Percentiles rank a stretch among this genome's conserved stretches.
Conservation (phyloP, 768 basidiomycete genomes). For the Tephrocybe sp. region DNA sequence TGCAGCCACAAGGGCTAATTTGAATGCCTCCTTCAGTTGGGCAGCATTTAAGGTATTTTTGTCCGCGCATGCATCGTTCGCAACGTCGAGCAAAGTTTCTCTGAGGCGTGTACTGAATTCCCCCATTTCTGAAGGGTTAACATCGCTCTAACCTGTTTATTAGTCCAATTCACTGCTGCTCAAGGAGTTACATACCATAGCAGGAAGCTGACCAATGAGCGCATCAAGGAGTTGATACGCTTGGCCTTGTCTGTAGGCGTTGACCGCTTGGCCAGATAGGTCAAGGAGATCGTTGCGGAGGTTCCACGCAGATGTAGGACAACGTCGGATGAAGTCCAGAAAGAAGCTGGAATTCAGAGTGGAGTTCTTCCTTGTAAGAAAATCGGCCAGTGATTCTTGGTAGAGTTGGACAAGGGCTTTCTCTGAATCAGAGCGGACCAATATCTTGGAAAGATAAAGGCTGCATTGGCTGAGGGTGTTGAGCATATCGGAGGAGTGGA, state of each 20-base stretch:
- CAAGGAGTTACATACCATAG: slow-evolving; percentile 37
- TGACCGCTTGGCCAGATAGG: slow-evolving; percentile 60
- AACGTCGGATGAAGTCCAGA: slow-evolving; percentile 71
- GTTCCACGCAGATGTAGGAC: slow-evolving; percentile 64
- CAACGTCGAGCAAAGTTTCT: slow-evolving; percentile 45
- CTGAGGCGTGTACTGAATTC: slow-evolving; percentile 54
- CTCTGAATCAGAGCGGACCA: slow-evolving; percentile 41
- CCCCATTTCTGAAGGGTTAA: slow-evolving; percentile 39
- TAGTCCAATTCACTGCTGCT: background rate
- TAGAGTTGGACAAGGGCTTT: slow-evolving; percentile 55
- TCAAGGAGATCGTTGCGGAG: slow-evolving; percentile 62
- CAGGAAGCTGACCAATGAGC: slow-evolving; percentile 56
- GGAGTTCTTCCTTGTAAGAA: slow-evolving; percentile 79
- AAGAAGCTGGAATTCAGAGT: slow-evolving; percentile 74
- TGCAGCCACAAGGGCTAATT: slow-evolving; percentile 62
- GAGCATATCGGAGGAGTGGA: slow-evolving; percentile 62
- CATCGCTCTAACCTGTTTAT: slow-evolving; percentile 15
- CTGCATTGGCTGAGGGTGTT: slow-evolving; percentile 66
- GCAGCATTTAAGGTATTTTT: slow-evolving; percentile 48
- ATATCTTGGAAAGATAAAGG: slow-evolving; percentile 63
- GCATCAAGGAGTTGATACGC: slow-evolving; percentile 69
- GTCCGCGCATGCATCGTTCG: slow-evolving; percentile 50
- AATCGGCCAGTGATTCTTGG: slow-evolving; percentile 68
- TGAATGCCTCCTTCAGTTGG: slow-evolving; percentile 80
- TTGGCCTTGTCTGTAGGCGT: slow-evolving; percentile 76